A percentile compares a stretch with the other conserved stretches of the same genome.
Evolutionary conservation across 75 land plant genomes (phyloP).

Genomic region (Isoetes taiwanensis): DNA sequence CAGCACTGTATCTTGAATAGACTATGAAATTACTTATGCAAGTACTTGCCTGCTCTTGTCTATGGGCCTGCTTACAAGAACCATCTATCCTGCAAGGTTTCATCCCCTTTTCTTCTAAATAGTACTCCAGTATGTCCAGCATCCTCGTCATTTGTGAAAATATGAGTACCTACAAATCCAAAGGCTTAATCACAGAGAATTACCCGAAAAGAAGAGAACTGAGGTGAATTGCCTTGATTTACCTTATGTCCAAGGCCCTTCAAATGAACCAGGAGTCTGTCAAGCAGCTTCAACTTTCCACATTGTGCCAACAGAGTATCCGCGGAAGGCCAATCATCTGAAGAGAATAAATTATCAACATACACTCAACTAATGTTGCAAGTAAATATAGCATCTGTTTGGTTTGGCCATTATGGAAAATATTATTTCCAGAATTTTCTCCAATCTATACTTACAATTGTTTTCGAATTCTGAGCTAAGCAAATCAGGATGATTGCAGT

Average conservation of each 20-base stretch:
- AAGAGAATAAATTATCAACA: not conserved
- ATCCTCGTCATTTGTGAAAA: conserved; percentile 88
- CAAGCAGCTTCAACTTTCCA: conserved; percentile 77
- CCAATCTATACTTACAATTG: conserved; percentile 44
- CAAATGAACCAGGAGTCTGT: conserved; percentile 34
- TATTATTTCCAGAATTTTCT: too few species aligned
- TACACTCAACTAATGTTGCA: too few species aligned
- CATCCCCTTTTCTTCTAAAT: conserved; percentile 55
- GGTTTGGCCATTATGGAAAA: too few species aligned
- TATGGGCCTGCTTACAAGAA: conserved; percentile 38
- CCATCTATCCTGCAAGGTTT: conserved; percentile 86
- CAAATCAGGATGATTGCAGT: conserved; percentile 90
- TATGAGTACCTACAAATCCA: conserved; percentile 58
- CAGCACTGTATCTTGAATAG: not conserved
- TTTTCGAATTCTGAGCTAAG: conserved; percentile 40
- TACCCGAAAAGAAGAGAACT: too few species aligned
- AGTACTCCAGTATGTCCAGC: conserved; percentile 76
- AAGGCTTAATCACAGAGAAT: too few species aligned
- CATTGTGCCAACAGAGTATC: conserved; percentile 66
- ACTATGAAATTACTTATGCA: not conserved
- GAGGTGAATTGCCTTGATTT: too few species aligned
- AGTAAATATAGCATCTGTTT: too few species aligned
- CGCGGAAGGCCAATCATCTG: conserved; percentile 68
- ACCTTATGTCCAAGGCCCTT: conserved; percentile 31
- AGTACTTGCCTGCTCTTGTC: conserved; percentile 50